Evolutionary conservation across 2,329 filamentous ascomycete species (phyloP).

Genomic region (Botrytis fabae): DNA sequence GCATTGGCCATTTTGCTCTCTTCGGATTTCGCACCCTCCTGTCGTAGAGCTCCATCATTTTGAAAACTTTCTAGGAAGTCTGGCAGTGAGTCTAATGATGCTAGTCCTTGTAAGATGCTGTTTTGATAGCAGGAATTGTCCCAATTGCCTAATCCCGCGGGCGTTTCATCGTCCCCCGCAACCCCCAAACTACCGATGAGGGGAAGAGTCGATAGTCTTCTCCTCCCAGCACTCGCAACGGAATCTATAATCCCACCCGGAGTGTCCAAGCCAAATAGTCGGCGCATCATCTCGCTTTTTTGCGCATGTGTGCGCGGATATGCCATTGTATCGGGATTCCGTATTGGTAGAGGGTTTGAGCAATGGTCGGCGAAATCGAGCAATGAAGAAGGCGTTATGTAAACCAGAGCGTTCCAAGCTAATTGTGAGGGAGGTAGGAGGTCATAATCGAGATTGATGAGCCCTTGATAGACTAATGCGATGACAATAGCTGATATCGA

Average conservation of each 20-base stretch:
- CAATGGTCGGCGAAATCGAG: slow-evolving; percentile 56
- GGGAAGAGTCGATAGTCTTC: slow-evolving; percentile 52
- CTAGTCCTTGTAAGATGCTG: slow-evolving; percentile 83
- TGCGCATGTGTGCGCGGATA: slow-evolving; percentile 50
- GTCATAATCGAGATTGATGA: slow-evolving; percentile 40
- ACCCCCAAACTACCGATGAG: slow-evolving; percentile 39
- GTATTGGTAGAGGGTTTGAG: slow-evolving; percentile 46
- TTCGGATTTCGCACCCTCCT: slow-evolving; percentile 27
- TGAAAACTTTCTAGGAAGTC: slow-evolving; percentile 60
- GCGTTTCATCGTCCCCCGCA: slow-evolving; percentile 47
- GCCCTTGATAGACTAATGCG: slow-evolving; percentile 37
- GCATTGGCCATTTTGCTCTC: slow-evolving; percentile 41
- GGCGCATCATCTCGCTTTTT: slow-evolving; percentile 66
- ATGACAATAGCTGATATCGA: slow-evolving; percentile 33
- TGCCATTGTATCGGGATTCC: slow-evolving; percentile 44
- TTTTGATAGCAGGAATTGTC: slow-evolving; percentile 99
- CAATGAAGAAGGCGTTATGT: slow-evolving; percentile 55
- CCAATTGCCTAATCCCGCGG: slow-evolving; percentile 78
- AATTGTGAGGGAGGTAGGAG: slow-evolving; percentile 48
- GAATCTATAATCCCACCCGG: slow-evolving; percentile 55
- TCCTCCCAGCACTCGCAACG: slow-evolving; percentile 59
- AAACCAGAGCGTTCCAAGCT: slow-evolving; percentile 62
- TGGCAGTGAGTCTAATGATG: slow-evolving; percentile 70
- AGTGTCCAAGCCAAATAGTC: slow-evolving; percentile 60
- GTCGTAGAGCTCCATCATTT: slow-evolving; percentile 33